Conservation (phyloP, 305 asterid species). For the Rubia balearica region DNA sequence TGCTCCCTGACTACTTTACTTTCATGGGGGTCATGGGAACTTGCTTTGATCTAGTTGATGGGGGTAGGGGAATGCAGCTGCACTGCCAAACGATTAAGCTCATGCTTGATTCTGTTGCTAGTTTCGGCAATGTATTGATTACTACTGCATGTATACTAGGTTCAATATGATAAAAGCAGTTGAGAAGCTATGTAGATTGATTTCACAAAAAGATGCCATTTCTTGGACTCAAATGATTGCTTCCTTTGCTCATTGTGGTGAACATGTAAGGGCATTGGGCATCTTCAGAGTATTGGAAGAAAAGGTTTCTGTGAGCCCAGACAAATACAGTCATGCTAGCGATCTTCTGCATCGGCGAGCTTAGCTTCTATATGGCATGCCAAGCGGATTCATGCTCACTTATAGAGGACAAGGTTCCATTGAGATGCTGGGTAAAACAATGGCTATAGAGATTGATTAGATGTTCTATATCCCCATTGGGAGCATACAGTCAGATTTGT, state of each 20-base stretch:
- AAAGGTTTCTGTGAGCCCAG: slow-evolving; percentile 28
- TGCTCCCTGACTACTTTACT: slow-evolving; percentile 65
- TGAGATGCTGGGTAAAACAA: slow-evolving; percentile 31
- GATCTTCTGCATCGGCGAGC: slow-evolving; percentile 57
- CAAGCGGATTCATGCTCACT: slow-evolving; percentile 47
- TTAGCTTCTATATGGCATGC: slow-evolving; percentile 48
- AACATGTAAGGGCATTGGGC: slow-evolving; percentile 37
- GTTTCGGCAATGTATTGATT: slow-evolving; percentile 51
- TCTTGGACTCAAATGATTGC: slow-evolving; percentile 62
- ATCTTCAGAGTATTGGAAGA: slow-evolving; percentile 47
- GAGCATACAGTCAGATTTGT: too few relatives aligned
- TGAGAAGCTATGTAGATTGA: slow-evolving; percentile 39
- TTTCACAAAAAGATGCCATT: slow-evolving; percentile 42
- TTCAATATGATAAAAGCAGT: slow-evolving; percentile 37
- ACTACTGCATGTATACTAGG: slow-evolving; percentile 39
- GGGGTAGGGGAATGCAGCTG: slow-evolving; percentile 36
- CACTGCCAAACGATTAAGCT: slow-evolving; percentile 57
- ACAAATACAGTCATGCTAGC: slow-evolving; percentile 50
- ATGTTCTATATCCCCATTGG: too few relatives aligned
- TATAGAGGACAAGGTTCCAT: slow-evolving; percentile 37
- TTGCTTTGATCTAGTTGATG: slow-evolving; percentile 27
- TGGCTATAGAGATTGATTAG: too few relatives aligned
- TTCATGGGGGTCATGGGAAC: slow-evolving; percentile 55
- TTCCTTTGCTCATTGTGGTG: slow-evolving; percentile 50
- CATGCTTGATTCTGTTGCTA: slow-evolving; percentile 39